Evolutionary conservation across 2,329 filamentous ascomycete species (phyloP).

Genomic region (Aspergillus chevalieri): DNA sequence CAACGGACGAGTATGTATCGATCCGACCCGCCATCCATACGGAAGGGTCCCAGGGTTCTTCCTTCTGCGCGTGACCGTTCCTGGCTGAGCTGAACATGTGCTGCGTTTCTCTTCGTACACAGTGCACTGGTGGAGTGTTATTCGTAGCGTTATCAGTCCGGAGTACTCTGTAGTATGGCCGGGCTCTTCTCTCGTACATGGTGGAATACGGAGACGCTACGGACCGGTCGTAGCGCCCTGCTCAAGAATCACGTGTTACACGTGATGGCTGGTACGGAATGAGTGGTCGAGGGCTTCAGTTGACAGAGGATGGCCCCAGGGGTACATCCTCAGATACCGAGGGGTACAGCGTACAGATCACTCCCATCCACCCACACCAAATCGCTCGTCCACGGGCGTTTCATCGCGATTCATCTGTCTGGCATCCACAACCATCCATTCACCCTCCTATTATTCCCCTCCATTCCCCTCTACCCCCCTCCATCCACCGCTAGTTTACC

Average conservation of each 20-base stretch:
- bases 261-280: background rate
- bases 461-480: background rate
- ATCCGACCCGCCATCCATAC: slow-evolving; percentile 11
- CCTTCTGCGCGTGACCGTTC: slow-evolving; percentile 5
- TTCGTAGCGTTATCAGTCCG: no score
- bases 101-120: background rate
- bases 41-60: slow-evolving; percentile 15
- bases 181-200: no score
- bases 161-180: background rate
- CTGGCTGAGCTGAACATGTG: background rate
- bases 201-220: background rate
- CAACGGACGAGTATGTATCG: background rate
- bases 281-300: background rate
- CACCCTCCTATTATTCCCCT: background rate
- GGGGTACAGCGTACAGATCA: background rate
- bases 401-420: background rate
- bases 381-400: background rate
- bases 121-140: no score
- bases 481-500: background rate
- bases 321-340: no score
- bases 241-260: background rate
- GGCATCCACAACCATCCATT: no score
- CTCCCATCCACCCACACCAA: background rate
- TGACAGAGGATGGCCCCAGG: no score
- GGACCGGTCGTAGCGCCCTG: background rate